Base-by-base conservation (phyloP, 2,329 filamentous ascomycete species). In the Nothophoma quercina region DNA sequence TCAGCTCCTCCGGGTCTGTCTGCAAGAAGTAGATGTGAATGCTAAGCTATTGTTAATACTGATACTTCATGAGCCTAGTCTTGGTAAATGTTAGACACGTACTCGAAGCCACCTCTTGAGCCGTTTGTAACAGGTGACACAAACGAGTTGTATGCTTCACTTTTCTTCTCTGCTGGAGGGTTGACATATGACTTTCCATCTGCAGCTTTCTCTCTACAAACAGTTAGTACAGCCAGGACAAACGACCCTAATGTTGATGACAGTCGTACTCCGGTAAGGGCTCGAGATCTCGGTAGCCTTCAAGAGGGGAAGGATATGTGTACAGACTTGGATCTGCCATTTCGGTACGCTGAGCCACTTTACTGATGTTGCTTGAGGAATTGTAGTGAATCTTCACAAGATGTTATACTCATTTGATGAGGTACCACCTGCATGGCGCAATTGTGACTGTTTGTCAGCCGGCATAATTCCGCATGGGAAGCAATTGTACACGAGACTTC, bases 181-280 rank as follows among this genome's bases (percentile, higher is more conserved):
- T 96, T 96, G 45, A 83, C 79, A 62, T 85, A 84, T 41, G 88
- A 91, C 77, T 96, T 96, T 39, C 90, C 90, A 70, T 96, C 90
- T 29, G 83, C 84, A 38, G 81, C 80, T 58, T 76, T 81, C 61
- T 89, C 86, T 26, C 81, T 83, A 8, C 33, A 7, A 7, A 25
- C 8, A 26, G 23, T 64, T 18, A 67, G 56, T 35, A 49, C 16
- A 15, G 5, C 21, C 13, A 8, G 16, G 22, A 18, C 35, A 18
- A 18, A 26, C n/a, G 12, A 38, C 4, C 7, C n/a, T n/a, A 42
- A 4, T 7, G 34, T 33, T 25, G 12, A 2, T 19, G 13, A 9
- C n/a, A n/a, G n/a, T 55, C 69, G 25, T 59, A 75, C 40, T 81
- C 75, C 7, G 85, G 72, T 5, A 88, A 72, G 19, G 85, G 80